A percentile compares a stretch with the other conserved stretches of the same genome.
phyloP scores from a whole-genome alignment of 306 rosid species.

The Cicer pinnatifidum region DNA sequence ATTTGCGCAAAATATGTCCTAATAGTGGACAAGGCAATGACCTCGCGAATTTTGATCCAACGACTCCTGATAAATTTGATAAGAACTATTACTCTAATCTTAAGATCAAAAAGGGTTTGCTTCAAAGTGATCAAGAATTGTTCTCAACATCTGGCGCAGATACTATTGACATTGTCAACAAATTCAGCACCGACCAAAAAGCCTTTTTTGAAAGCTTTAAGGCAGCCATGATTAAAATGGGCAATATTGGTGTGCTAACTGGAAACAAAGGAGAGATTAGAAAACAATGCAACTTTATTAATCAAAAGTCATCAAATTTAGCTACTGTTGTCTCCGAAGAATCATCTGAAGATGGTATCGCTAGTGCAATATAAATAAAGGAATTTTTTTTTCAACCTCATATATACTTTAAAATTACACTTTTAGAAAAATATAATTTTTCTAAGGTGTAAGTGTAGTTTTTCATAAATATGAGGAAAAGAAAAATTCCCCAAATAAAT shows the following conservation, averaged over 20 bases:
- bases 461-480: too few species aligned
- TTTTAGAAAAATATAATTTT: too few species aligned
- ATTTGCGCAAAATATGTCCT: constrained; percentile 39
- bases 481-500: not conserved
- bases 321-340: not conserved
- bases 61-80: constrained; percentile 44
- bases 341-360: constrained; percentile 18
- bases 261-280: constrained; percentile 47
- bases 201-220: constrained; percentile 40
- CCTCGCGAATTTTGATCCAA: constrained; percentile 41
- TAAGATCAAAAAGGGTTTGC: constrained; percentile 17
- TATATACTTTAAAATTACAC: too few species aligned
- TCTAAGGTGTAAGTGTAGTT: too few species aligned
- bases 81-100: constrained; percentile 49
- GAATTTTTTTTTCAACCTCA: too few species aligned
- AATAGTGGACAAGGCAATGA: constrained; percentile 1
- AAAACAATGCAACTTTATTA: constrained; percentile 45
- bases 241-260: constrained; percentile 45
- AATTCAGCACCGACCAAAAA: not conserved
- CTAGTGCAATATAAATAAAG: constrained; percentile 33
- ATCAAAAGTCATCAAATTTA: constrained; percentile 24
- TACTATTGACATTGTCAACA: constrained; percentile 41
- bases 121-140: constrained; percentile 51
- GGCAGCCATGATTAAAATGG: constrained; percentile 48
- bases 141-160: constrained; percentile 47